Conservation (phyloP, 305 asterid species). For the Striga hermonthica region DNA sequence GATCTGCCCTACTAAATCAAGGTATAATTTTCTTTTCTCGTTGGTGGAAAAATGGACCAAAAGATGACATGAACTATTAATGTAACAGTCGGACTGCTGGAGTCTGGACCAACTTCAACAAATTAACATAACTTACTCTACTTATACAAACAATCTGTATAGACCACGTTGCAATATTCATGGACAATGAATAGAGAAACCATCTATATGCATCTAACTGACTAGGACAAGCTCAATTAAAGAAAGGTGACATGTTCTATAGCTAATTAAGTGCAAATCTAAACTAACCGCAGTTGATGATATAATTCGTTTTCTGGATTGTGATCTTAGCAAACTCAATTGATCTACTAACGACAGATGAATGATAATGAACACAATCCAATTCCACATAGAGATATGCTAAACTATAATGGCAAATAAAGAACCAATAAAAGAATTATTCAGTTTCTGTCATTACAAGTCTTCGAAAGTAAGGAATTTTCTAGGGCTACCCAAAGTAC, state of each 20-base stretch:
- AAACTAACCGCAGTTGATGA: not conserved
- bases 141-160: too few species aligned
- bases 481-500: not conserved
- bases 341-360: not conserved
- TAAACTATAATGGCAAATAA: not conserved
- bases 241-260: not conserved
- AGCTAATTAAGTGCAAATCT: constrained; percentile 1
- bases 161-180: too few species aligned
- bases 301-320: constrained; percentile 9
- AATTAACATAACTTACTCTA: too few species aligned
- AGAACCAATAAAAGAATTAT: not conserved
- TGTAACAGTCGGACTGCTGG: too few species aligned
- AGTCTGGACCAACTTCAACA: too few species aligned
- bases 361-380: constrained; percentile 1
- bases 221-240: not conserved
- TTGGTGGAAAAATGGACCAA: too few species aligned
- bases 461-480: constrained; percentile 5
- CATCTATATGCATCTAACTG: not conserved
- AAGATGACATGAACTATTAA: too few species aligned
- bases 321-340: constrained; percentile 8
- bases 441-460: not conserved
- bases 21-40: too few species aligned
- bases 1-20: too few species aligned
- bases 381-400: not conserved
- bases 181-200: not conserved